phyloP scores from a whole-genome alignment of 2,329 filamentous ascomycete species.

The Xylariaceae sp. region DNA sequence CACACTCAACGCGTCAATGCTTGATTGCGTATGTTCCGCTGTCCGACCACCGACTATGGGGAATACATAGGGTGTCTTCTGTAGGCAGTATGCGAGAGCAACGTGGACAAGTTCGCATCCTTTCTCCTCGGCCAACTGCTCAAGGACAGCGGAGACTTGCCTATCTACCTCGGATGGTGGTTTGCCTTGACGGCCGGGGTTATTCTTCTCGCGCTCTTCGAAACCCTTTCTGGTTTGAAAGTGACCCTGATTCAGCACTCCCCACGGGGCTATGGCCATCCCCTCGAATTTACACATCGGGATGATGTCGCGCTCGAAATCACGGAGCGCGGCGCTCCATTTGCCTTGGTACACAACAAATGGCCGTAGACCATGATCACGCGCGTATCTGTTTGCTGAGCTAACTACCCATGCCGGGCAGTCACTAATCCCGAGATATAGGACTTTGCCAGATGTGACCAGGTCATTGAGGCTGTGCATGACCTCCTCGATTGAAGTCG shows the following conservation, averaged over 20 bases:
- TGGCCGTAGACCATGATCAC: slow-evolving; percentile 50
- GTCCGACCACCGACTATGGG: slow-evolving; percentile 52
- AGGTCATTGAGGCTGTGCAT: slow-evolving; percentile 16
- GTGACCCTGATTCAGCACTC: slow-evolving; percentile 36
- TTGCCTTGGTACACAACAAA: slow-evolving; percentile 61
- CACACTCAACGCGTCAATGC: slow-evolving; percentile 51
- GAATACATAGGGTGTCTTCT: slow-evolving; percentile 50
- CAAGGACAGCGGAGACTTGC: background rate
- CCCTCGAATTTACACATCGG: slow-evolving; percentile 53
- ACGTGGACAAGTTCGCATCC: background rate
- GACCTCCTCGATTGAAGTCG: slow-evolving; percentile 16
- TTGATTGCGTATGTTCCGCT: slow-evolving; percentile 47
- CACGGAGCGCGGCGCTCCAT: slow-evolving; percentile 52
- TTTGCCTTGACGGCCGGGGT: background rate
- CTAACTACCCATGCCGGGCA: slow-evolving; percentile 46
- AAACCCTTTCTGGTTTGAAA: slow-evolving; percentile 3
- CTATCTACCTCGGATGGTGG: background rate
- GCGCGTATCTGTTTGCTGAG: slow-evolving; percentile 50
- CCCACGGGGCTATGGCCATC: slow-evolving; percentile 48
- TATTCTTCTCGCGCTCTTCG: background rate
- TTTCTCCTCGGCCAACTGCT: background rate
- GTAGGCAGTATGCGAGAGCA: slow-evolving; percentile 29
- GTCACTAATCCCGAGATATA: slow-evolving; percentile 30
- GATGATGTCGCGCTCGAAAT: slow-evolving; percentile 56
- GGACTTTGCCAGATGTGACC: slow-evolving; percentile 11